Percentiles rank a stretch among this genome's conserved stretches.
Evolutionary conservation across 305 asterid species (phyloP).

Genomic region (Plantago coronopus): DNA sequence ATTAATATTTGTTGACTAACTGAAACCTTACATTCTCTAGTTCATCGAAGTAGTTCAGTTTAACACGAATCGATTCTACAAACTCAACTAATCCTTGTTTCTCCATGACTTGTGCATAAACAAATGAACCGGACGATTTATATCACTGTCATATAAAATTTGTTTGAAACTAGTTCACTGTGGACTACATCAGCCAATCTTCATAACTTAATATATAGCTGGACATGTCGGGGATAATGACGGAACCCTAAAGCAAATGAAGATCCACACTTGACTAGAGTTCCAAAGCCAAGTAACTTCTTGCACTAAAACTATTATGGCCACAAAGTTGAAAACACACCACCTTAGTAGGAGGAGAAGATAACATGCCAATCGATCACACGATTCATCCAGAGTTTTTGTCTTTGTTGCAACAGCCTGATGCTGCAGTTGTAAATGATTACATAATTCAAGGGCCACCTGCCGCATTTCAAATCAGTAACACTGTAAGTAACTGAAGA

Average conservation of each 20-base stretch:
- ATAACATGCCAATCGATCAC: slow-evolving; percentile 77
- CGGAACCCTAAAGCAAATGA: slow-evolving; percentile 11
- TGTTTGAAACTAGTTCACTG: slow-evolving; percentile 1
- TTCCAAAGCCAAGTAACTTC: slow-evolving; percentile 18
- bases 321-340: slow-evolving; percentile 10
- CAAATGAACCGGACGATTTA: slow-evolving; percentile 21
- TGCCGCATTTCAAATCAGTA: slow-evolving; percentile 35
- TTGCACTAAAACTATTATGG: background rate
- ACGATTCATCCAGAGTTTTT: slow-evolving; percentile 95
- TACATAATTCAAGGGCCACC: slow-evolving; percentile 92
- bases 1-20: slow-evolving; percentile 10
- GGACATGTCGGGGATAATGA: slow-evolving; percentile 13
- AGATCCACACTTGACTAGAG: slow-evolving; percentile 5
- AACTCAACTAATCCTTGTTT: slow-evolving; percentile 89
- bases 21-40: slow-evolving; percentile 95
- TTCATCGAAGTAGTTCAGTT: slow-evolving; percentile 97
- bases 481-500: slow-evolving; percentile 18
- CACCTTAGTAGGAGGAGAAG: slow-evolving; percentile 6
- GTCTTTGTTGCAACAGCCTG: slow-evolving; percentile 97
- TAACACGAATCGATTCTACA: slow-evolving; percentile 92
- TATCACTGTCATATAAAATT: slow-evolving; percentile 17
- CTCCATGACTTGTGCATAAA: slow-evolving; percentile 76
- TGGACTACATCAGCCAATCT: slow-evolving; percentile 4
- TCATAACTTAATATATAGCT: slow-evolving; percentile 11
- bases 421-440: slow-evolving; percentile 90